These are phyloP conservation scores for Ophiostoma australiae DNA, from an alignment of 2,329 filamentous ascomycete genomes.

Conservation along the genomic window DNA sequence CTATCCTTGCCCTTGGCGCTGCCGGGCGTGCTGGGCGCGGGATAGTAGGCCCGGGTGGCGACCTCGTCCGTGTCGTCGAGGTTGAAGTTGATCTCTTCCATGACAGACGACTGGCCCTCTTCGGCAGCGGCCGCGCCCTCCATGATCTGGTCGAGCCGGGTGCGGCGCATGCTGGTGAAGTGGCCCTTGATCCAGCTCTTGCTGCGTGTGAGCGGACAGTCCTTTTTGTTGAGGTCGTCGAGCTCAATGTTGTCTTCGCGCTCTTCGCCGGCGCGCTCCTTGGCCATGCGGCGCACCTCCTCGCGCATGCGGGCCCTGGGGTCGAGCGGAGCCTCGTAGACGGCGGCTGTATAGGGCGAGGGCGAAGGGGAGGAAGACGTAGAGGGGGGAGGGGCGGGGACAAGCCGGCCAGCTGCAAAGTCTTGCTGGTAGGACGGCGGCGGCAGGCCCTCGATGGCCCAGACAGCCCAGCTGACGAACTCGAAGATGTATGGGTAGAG, in stretches of 20 bases:
- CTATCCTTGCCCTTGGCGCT: neutral
- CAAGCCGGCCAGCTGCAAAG: neutral
- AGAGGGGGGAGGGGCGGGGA: neutral
- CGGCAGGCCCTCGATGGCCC: constrained; percentile 10
- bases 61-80: neutral
- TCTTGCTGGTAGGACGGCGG: neutral
- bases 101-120: neutral
- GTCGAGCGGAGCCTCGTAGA: neutral
- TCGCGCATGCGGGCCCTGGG: neutral
- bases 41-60: neutral
- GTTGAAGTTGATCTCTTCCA: neutral
- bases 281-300: neutral
- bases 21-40: neutral
- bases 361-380: neutral
- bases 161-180: neutral
- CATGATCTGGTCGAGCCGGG: constrained; percentile 5
- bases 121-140: neutral
- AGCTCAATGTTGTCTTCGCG: too few relatives aligned
- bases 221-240: too few relatives aligned
- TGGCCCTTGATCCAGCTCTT: neutral
- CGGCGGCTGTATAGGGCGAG: neutral
- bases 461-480: constrained; percentile 13
- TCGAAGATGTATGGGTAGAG: constrained; percentile 9
- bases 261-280: neutral
- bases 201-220: neutral